A percentile compares a stretch with the other conserved stretches of the same genome.
These are phyloP conservation scores for Cystofilobasidium capitatum DNA, from an alignment of 768 basidiomycete genomes.

Conservation along the genomic window DNA sequence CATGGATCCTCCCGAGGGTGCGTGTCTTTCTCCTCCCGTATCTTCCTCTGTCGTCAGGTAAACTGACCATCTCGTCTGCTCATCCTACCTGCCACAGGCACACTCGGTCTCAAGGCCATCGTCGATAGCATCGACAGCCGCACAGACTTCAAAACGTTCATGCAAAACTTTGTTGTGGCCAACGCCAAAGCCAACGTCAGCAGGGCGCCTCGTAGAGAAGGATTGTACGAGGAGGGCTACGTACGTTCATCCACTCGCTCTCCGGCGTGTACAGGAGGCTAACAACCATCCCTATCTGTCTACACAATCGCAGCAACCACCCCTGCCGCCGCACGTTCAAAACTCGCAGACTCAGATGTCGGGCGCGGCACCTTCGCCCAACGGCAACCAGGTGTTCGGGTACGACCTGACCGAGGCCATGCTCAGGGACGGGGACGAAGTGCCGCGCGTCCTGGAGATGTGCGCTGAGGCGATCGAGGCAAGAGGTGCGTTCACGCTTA, in stretches of 20 bases:
- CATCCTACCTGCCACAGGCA: slow-evolving; percentile 36
- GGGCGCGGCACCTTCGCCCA: not conserved
- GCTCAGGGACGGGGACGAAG: slow-evolving; percentile 76
- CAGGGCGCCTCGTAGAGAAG: slow-evolving; percentile 78
- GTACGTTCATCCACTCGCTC: slow-evolving; percentile 44
- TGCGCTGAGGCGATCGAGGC: slow-evolving; percentile 88
- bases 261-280: too few relatives aligned
- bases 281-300: too few relatives aligned
- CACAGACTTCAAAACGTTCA: slow-evolving; percentile 86
- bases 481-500: slow-evolving; percentile 49
- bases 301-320: slow-evolving; percentile 47
- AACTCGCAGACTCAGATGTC: slow-evolving; percentile 23
- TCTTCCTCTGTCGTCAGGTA: not conserved
- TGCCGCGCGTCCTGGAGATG: slow-evolving; percentile 76
- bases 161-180: slow-evolving; percentile 95
- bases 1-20: slow-evolving; percentile 39
- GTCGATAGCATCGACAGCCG: slow-evolving; percentile 90
- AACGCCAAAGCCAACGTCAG: slow-evolving; percentile 47
- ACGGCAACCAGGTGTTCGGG: slow-evolving; percentile 65
- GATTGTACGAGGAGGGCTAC: slow-evolving; percentile 83
- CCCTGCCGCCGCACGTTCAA: slow-evolving; percentile 37
- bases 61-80: not conserved
- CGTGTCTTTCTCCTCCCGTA: slow-evolving; percentile 25
- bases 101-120: slow-evolving; percentile 63
- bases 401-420: slow-evolving; percentile 88